Evolutionary conservation across 495 filamentous ascomycete genomes (phyloP).

Genomic region (Patellaria atrata): DNA sequence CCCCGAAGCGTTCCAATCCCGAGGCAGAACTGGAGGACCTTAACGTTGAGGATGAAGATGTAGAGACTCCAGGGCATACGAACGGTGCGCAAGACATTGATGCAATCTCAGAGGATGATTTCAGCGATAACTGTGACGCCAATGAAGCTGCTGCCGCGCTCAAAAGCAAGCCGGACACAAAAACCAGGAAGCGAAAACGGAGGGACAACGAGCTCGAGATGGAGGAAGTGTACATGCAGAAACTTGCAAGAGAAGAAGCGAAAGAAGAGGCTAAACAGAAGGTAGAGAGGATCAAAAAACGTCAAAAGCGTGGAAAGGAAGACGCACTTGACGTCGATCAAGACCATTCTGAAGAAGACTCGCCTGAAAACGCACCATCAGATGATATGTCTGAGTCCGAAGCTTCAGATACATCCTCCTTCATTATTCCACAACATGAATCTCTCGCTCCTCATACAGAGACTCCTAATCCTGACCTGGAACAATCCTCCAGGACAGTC

Average conservation of each 20-base stretch:
- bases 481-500: slow-evolving; percentile 80
- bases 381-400: slow-evolving; percentile 17
- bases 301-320: slow-evolving; percentile 28
- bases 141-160: slow-evolving; percentile 4
- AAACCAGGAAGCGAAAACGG: slow-evolving; percentile 55
- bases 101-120: not conserved
- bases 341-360: slow-evolving; percentile 24
- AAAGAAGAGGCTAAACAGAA: slow-evolving; percentile 29
- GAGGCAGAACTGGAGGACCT: too few relatives aligned
- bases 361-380: slow-evolving; percentile 9
- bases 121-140: slow-evolving; percentile 2
- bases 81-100: slow-evolving; percentile 4
- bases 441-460: slow-evolving; percentile 30
- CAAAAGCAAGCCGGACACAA: slow-evolving; percentile 5
- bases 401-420: slow-evolving; percentile 22
- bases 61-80: not conserved
- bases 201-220: slow-evolving; percentile 56
- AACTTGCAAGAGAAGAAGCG: slow-evolving; percentile 45
- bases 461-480: slow-evolving; percentile 34
- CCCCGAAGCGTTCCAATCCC: not conserved
- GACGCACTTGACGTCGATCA: slow-evolving; percentile 24
- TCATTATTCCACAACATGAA: slow-evolving; percentile 43
- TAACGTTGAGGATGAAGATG: slow-evolving; percentile 2
- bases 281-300: slow-evolving; percentile 33
- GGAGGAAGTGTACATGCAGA: slow-evolving; percentile 67